Base-by-base conservation (phyloP, 2,329 filamentous ascomycete species). In the Elsinoe perseae region DNA sequence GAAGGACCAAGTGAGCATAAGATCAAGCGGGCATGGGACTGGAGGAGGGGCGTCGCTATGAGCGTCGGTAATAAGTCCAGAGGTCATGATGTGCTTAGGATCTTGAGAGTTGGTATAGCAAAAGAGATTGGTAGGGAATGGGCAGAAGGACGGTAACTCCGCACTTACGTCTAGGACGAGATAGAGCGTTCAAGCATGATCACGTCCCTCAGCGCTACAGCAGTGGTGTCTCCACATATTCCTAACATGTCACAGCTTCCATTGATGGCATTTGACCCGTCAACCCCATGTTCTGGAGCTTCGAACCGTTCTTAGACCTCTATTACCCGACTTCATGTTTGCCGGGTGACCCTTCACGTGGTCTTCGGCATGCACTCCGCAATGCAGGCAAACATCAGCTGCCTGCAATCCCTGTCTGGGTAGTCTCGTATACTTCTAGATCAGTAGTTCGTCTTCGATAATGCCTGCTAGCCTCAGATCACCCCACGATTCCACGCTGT, bases 51-150 rank as follows among this genome's bases (percentile, higher is more conserved):
- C 16, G 54, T 66, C 10, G 73, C 72, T 7, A 77, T 76, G 1
- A 73, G 88, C 44, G 68, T 73, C 8, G 78, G 80, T 27, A 77
- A 75, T 9, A 81, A 79, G 16, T 82, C 62, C 16, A 63, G 74
- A 60, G 86, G 83, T 0, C 77, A 77, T 48, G 86, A 92, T 60
- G 76, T 96, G n/a, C 72, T 95, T 58, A 77, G 78, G 61, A 79
- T 85, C 61, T 68, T 95, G 70, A 80, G 91, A 61, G 69, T 89
- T 53, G 86, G 84, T 2, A 70, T 95, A 65, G 86, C 88, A 12
- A 82, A 80, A 68, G 89, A 93, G 62, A 72, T 95, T 65, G 85
- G 82, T 12, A 79, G 77, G 64, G 74, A 85, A 54, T 90, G 86
- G 84, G 57, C 48, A 28, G 57, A 50, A 34, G 48, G 46, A 20